These are phyloP conservation scores for Suzukiozyma palmioleophila DNA, from an alignment of 1,139 yeast species.

Conservation along the genomic window DNA sequence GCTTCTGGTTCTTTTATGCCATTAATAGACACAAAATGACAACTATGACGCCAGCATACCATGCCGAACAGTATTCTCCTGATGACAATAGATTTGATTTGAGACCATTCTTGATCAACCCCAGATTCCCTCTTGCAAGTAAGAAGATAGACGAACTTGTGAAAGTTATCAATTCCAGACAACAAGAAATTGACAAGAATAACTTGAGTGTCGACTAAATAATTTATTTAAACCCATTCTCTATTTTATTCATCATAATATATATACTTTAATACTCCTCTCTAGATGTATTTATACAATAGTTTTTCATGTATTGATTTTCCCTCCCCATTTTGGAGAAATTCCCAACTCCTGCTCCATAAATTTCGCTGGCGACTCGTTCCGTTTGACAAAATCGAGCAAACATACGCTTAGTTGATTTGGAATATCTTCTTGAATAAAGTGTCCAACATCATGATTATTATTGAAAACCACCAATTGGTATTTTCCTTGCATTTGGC, in stretches of 20 bases:
- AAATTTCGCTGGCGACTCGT: slow-evolving; percentile 33
- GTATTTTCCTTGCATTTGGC: slow-evolving; percentile 96
- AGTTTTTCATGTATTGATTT: slow-evolving; percentile 21
- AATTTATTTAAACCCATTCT: too few species aligned
- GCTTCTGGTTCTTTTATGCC: slow-evolving; percentile 89
- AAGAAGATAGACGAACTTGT: slow-evolving; percentile 81
- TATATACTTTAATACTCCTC: neutral
- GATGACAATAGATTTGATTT: slow-evolving; percentile 95
- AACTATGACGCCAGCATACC: slow-evolving; percentile 92
- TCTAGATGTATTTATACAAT: too few species aligned
- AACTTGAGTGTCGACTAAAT: slow-evolving; percentile 28
- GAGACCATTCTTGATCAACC: slow-evolving; percentile 88
- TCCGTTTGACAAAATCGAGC: slow-evolving; percentile 45
- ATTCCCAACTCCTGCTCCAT: slow-evolving; percentile 38
- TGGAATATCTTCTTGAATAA: slow-evolving; percentile 88
- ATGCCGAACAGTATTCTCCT: slow-evolving; percentile 96
- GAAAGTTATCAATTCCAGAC: slow-evolving; percentile 40
- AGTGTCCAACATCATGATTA: slow-evolving; percentile 70
- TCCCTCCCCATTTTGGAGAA: slow-evolving; percentile 52
- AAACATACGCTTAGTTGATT: slow-evolving; percentile 56
- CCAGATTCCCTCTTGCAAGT: slow-evolving; percentile 88
- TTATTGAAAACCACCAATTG: slow-evolving; percentile 77
- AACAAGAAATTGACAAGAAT: slow-evolving; percentile 19
- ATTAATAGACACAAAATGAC: slow-evolving; percentile 96
- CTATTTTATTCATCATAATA: neutral